Conservation (phyloP, 1,284 basidiomycete species). For the Fistulina hepatica region DNA sequence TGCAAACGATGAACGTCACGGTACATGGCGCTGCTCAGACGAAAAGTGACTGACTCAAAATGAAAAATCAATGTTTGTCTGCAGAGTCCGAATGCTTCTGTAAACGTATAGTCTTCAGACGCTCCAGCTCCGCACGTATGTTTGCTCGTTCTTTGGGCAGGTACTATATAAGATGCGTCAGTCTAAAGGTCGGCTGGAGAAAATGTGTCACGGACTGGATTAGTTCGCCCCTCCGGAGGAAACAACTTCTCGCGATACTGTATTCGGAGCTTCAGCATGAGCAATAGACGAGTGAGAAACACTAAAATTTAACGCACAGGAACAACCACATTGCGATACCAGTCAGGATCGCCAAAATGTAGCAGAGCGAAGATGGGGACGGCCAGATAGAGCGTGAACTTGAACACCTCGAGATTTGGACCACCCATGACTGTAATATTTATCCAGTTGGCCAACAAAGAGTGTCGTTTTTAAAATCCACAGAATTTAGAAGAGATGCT, state of each 20-base stretch:
- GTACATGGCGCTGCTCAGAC: too few species aligned
- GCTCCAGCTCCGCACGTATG: slow-evolving; percentile 55
- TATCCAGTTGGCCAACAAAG: too few species aligned
- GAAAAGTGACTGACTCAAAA: too few species aligned
- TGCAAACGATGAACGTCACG: too few species aligned
- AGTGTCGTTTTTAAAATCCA: too few species aligned
- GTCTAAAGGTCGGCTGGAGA: background rate
- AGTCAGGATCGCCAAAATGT: slow-evolving; percentile 84
- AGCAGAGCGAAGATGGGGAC: slow-evolving; percentile 77
- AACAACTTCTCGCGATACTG: slow-evolving; percentile 68
- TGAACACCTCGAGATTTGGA: slow-evolving; percentile 80
- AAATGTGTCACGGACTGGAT: background rate
- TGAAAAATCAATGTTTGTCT: too few species aligned
- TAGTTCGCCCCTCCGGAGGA: slow-evolving; percentile 28
- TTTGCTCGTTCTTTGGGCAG: slow-evolving; percentile 55
- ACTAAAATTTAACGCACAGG: slow-evolving; percentile 46
- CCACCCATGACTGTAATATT: slow-evolving; percentile 55
- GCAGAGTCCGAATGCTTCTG: too few species aligned
- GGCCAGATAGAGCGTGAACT: slow-evolving; percentile 82
- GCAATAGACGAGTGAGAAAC: background rate
- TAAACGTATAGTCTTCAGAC: slow-evolving; percentile 62
- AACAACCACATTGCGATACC: slow-evolving; percentile 73
- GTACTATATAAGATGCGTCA: slow-evolving; percentile 26
- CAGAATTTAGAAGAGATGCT: too few species aligned
- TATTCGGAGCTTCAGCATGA: slow-evolving; percentile 1